Evolutionary conservation across 2,329 filamentous ascomycete species (phyloP).

Genomic region (Ploettnerulaceae sp.): DNA sequence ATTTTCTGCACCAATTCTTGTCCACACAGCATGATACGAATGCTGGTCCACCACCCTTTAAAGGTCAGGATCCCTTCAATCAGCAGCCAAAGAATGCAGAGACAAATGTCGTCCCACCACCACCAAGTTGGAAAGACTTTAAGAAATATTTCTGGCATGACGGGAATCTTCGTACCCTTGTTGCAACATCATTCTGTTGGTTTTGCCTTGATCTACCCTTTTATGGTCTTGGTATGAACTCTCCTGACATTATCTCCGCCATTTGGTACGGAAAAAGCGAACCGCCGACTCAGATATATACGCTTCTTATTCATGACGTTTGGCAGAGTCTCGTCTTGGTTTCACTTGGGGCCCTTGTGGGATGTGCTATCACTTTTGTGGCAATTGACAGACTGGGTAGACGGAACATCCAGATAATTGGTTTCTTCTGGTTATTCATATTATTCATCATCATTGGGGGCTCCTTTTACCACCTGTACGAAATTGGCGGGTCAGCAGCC

Average conservation of each 20-base stretch:
- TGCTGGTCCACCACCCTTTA: background rate
- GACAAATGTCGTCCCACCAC: slow-evolving; percentile 14
- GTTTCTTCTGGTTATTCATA: slow-evolving; percentile 26
- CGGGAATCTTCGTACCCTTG: slow-evolving; percentile 48
- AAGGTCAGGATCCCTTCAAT: background rate
- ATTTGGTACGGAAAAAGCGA: slow-evolving; percentile 20
- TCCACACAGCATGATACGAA: background rate
- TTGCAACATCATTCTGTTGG: slow-evolving; percentile 52
- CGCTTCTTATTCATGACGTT: slow-evolving; percentile 15
- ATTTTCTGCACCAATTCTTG: background rate
- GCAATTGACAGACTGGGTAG: slow-evolving; percentile 23
- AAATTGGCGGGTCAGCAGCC: slow-evolving; percentile 10
- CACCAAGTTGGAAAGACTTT: slow-evolving; percentile 24
- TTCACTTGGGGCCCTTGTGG: slow-evolving; percentile 19
- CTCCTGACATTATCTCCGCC: slow-evolving; percentile 15
- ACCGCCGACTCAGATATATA: slow-evolving; percentile 11
- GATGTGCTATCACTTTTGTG: slow-evolving; percentile 19
- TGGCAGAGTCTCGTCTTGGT: slow-evolving; percentile 23
- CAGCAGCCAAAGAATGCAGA: background rate
- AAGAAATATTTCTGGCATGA: slow-evolving; percentile 36
- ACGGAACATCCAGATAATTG: slow-evolving; percentile 23
- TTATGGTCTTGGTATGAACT: slow-evolving; percentile 67
- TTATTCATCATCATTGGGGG: slow-evolving; percentile 25
- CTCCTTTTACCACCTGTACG: slow-evolving; percentile 18
- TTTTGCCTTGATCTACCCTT: slow-evolving; percentile 29